Base-by-base conservation (phyloP, 2,329 filamentous ascomycete genomes). In the Balansia obtecta region DNA sequence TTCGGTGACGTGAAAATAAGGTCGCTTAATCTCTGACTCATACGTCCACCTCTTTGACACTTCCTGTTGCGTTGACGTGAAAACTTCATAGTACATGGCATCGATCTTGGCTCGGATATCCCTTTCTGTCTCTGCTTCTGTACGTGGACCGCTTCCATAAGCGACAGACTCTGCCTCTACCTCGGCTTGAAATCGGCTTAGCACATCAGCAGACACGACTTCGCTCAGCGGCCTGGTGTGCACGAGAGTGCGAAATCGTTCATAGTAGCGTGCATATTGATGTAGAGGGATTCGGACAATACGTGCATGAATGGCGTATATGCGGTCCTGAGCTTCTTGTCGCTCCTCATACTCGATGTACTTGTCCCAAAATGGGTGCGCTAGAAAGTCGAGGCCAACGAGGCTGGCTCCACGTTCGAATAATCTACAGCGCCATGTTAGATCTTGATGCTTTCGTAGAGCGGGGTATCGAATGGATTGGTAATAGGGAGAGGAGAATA, bases 341-440 rank as follows among this genome's bases (percentile, higher is more conserved):
- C 90, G 85, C 65, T 96, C 90, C 65, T 97, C 93, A 61, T 94
- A 97, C 64, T 97, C 93, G 56, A 98, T 81, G 63, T 95, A 98
- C 69, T 95, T 97, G 68, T 98, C 93, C 93, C 93, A 98, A 71
- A 98, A 96, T 1, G 89, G 89, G 64, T 96, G 89, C 2, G 90
- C 85, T 32, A 95, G 76, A 63, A 95, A 98, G 68, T 98, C 93
- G 16, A 97, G 77, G 15, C 93, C 93, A 40, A 95, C 89, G 60
- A 80, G 84, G 32, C 78, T 77, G 30, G 88, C 86, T 55, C 86
- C 93, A 57, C 93, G 86, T 65, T 98, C 91, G 63, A 97, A 97
- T 9, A 97, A 78, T 58, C 93, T 98, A 65, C 40, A 46, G n/a
- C 12, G 15, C n/a, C 20, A 46, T 44, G 61, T 68, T 57, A 68